Evolutionary conservation across 768 basidiomycete species (phyloP).

Genomic region (Termitomyces bulborhizus): DNA sequence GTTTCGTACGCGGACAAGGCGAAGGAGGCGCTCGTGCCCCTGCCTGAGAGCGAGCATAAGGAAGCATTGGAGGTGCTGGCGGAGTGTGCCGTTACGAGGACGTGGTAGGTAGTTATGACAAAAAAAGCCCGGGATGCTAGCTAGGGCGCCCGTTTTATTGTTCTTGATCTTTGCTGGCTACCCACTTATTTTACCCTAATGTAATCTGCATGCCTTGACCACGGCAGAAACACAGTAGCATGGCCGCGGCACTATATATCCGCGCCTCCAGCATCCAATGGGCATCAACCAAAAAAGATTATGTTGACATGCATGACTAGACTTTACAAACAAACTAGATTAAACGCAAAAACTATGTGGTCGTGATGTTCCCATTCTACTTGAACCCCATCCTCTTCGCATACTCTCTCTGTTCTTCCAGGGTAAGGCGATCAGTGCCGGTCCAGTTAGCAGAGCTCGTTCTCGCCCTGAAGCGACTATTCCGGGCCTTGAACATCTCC

Average conservation of each 20-base stretch:
- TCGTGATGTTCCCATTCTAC: constrained; percentile 11
- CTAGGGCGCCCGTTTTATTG: too few relatives aligned
- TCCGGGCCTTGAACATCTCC: constrained; percentile 78
- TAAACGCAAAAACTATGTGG: not conserved
- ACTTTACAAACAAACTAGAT: not conserved
- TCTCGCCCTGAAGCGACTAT: constrained; percentile 79
- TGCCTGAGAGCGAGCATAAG: constrained; percentile 82
- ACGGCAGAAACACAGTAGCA: too few relatives aligned
- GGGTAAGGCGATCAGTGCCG: constrained; percentile 82
- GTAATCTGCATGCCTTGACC: not conserved
- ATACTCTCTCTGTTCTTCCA: constrained; percentile 82
- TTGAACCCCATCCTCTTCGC: constrained; percentile 87
- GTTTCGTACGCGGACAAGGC: constrained; percentile 71
- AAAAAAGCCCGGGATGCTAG: not conserved
- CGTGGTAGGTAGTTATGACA: constrained; percentile 21
- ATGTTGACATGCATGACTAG: too few relatives aligned
- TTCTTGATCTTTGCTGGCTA: too few relatives aligned
- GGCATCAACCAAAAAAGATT: too few relatives aligned
- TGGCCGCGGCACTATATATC: too few relatives aligned
- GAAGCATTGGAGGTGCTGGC: constrained; percentile 69
- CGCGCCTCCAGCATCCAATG: too few relatives aligned
- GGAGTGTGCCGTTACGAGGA: constrained; percentile 58
- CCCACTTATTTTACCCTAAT: not conserved
- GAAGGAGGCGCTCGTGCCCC: constrained; percentile 51
- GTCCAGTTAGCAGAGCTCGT: constrained; percentile 96